phyloP scores from a whole-genome alignment of 2,329 filamentous ascomycete species.

The Gliomastix tumulicola region DNA sequence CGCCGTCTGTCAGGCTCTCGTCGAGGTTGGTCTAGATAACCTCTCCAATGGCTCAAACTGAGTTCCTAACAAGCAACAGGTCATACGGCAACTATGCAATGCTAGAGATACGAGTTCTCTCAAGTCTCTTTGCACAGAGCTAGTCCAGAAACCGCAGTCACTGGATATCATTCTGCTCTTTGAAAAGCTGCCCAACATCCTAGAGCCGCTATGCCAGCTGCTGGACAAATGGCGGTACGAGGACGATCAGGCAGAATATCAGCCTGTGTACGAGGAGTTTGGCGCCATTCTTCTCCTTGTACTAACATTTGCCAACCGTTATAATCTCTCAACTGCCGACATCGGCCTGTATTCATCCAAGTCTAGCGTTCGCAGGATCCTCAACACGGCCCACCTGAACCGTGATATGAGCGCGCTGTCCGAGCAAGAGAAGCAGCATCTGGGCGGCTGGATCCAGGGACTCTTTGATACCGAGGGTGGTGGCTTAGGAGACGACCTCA shows the following conservation, averaged over 20 bases:
- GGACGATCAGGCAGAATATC: conserved; percentile 77
- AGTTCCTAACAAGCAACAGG: conserved; percentile 27
- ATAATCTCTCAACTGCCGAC: conserved; percentile 57
- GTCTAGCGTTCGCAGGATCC: conserved; percentile 63
- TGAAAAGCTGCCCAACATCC: conserved; percentile 59
- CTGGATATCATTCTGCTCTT: conserved; percentile 74
- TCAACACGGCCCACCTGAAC: conserved; percentile 52
- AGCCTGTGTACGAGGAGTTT: conserved; percentile 82
- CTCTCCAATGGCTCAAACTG: not conserved
- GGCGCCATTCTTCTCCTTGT: conserved; percentile 69
- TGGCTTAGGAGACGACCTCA: conserved; percentile 71
- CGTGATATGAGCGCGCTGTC: conserved; percentile 53
- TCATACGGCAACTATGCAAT: conserved; percentile 61
- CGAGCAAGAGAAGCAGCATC: conserved; percentile 56
- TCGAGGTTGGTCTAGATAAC: conserved; percentile 45
- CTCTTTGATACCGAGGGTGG: conserved; percentile 69
- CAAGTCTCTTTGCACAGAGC: conserved; percentile 63
- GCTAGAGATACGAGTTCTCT: conserved; percentile 76
- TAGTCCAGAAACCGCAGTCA: conserved; percentile 65
- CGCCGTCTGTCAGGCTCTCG: conserved; percentile 71
- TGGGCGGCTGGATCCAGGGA: conserved; percentile 70
- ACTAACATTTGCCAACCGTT: conserved; percentile 69
- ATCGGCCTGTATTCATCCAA: conserved; percentile 52
- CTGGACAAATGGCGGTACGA: conserved; percentile 77
- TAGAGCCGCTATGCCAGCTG: conserved; percentile 67